Evolutionary conservation across 768 basidiomycete species (phyloP).

Genomic region (Naganishia friedmannii): DNA sequence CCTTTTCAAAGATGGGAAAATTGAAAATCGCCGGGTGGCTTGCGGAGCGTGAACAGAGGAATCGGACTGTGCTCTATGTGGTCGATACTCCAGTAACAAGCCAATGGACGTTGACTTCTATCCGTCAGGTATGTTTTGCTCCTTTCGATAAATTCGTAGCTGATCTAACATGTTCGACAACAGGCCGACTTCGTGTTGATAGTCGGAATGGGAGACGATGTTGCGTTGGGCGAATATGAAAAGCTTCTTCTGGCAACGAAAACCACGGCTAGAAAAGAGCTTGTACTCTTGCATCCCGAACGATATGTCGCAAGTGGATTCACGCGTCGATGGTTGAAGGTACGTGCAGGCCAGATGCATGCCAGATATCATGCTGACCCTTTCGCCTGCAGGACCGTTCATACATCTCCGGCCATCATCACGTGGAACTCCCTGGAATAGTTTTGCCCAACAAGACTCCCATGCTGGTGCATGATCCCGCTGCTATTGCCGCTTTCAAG

Average conservation of each 20-base stretch:
- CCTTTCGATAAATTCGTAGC: neutral
- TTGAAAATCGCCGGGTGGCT: conserved; percentile 92
- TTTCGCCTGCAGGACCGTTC: conserved; percentile 70
- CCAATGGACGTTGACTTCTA: conserved; percentile 97
- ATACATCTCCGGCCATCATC: conserved; percentile 94
- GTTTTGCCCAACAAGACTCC: conserved; percentile 58
- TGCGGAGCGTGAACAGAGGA: conserved; percentile 77
- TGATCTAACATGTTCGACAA: conserved; percentile 27
- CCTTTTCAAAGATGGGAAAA: conserved; percentile 94
- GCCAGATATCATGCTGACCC: conserved; percentile 32
- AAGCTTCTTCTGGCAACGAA: conserved; percentile 88
- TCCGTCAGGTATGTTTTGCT: conserved; percentile 69
- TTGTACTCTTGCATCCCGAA: conserved; percentile 88
- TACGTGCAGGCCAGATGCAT: conserved; percentile 47
- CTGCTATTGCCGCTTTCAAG: conserved; percentile 81
- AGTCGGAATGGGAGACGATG: conserved; percentile 87
- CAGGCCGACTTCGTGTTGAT: conserved; percentile 91
- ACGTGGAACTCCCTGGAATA: conserved; percentile 65
- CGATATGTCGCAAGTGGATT: conserved; percentile 83
- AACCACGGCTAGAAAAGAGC: conserved; percentile 96
- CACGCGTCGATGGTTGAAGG: conserved; percentile 94
- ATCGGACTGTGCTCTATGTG: conserved; percentile 88
- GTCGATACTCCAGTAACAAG: conserved; percentile 92
- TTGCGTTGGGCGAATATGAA: conserved; percentile 85
- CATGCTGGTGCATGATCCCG: conserved; percentile 67